Evolutionary conservation across 805 yeast species (phyloP), one percentile per base, ranked within the genome.

Genomic region (Candida berthetii): DNA sequence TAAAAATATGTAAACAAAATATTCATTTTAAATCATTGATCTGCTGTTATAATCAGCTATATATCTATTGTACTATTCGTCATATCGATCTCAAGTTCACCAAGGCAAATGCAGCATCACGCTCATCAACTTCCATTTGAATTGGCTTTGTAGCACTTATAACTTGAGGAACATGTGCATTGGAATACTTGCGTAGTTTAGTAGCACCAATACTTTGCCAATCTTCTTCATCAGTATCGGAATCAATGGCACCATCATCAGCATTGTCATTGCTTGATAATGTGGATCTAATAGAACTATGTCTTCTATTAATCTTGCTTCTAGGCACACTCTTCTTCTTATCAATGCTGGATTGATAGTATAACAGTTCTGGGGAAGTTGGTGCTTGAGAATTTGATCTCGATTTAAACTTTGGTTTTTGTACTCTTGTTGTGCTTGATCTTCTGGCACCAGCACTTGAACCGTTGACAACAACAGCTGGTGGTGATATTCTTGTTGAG

Each of bases 181-280:
- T 37, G 22, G 32, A 40, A 14, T 57, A 50, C 45, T 53, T 64
- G 36, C 85, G 66, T 42, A 88, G 65, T 35, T 77, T 67, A 31
- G 76, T 82, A 0, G 96, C 89, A 1, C 97, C 97, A 41, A 90
- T 82, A 0, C 88, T 66, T 47, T 81, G 85, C 99, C 99, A 91
- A 62, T 91, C 98, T 62, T 91, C 99, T 57, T 91, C 98, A 61
- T 91, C 99, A 0, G 99, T 91, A 54, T 87, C 95, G 35, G 80
- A 73, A 40, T 61, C 67, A 52, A 20, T 45, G 20, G 15, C 33
- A 13, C 28, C 55, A 19, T 55, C 63, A 7, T 55, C 61, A 25
- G 55, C 60, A 15, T 50, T 59, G 28, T 45, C 34, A 18, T 25
- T 15, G 3, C 33, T 28, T 68, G 74, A 35, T 59, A 74, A 39